Evolutionary conservation across 371 early-diverging fungal species (phyloP).

Genomic region (Lichtheimia ornata): DNA sequence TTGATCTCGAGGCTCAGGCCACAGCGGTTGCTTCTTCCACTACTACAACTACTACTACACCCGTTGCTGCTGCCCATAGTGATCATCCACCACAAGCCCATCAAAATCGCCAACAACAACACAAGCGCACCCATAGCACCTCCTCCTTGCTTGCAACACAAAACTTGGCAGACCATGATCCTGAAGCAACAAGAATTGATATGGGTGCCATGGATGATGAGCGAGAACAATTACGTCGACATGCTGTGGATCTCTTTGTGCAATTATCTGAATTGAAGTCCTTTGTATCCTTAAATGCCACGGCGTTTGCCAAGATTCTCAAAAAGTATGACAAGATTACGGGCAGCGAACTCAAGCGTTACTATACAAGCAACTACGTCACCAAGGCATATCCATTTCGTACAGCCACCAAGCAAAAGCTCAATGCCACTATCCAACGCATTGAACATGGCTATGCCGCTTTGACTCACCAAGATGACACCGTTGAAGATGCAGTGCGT

Average conservation of each 20-base stretch:
- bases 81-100: not conserved
- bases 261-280: constrained; percentile 83
- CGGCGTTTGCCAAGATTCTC: constrained; percentile 94
- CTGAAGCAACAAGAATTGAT: constrained; percentile 12
- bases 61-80: not conserved
- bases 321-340: constrained; percentile 97
- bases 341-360: constrained; percentile 55
- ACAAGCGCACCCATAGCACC: not conserved
- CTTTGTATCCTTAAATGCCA: constrained; percentile 90
- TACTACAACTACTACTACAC: not conserved
- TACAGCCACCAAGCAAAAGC: constrained; percentile 49
- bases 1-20: constrained; percentile 4
- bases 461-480: constrained; percentile 37
- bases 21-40: not conserved
- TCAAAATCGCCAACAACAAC: too few relatives aligned
- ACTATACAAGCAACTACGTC: constrained; percentile 52
- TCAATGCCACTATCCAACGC: constrained; percentile 65
- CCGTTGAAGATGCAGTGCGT: constrained; percentile 61
- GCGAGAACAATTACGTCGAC: constrained; percentile 33
- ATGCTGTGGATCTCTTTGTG: constrained; percentile 71
- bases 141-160: constrained; percentile 21
- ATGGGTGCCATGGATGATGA: not conserved
- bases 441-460: constrained; percentile 60
- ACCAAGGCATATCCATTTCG: constrained; percentile 70
- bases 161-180: constrained; percentile 32